Evolutionary conservation across 441 rosid genomes (phyloP), one percentile per base, ranked within the genome.

Genomic region (Gossypium trilobum): DNA sequence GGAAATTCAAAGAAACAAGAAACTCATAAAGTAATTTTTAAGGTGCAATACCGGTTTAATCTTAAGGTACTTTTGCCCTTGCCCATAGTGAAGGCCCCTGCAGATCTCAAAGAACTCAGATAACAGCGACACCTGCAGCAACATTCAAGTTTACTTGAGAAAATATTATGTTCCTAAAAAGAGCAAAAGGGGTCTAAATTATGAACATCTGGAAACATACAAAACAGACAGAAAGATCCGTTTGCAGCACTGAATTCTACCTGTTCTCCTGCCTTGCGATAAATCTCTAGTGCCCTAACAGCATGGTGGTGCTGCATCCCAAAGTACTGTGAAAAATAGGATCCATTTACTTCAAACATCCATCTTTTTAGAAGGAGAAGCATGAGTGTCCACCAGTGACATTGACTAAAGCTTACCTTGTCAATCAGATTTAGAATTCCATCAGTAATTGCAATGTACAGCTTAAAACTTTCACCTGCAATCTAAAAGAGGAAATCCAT

Each of bases 221-320:
- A 16, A 54, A 11, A 52, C 61, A 1, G 11, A 31, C 23, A n/a
- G 13, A 51, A 50, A 51, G 44, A 68, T 50, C 22, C 11, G 16
- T 51, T 19, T 27, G 29, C 14, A 71, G 3, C 14, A 23, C 44
- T 16, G n/a, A 36, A 58, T 61, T 31, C 0, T 75, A 80, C 89
- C 86, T 88, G 89, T 64, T 42, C 52, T n/a, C 74, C 76, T n/a
- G 88, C 79, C 77, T 73, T 83, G 76, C 72, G 68, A 74, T 85
- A 88, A 25, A 88, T 86, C 10, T 86, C 84, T 20, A 86, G 76
- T 13, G 87, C 81, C 67, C 68, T 84, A 29, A 72, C 20, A 66
- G 88, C 88, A 79, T 84, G 82, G 25, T 71, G 68, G 17, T 75
- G 80, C 71, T 74, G 82, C 89, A 88, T 88, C 74, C 79, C 85